These are phyloP conservation scores for Alternaria triticina DNA, from an alignment of 2,329 filamentous ascomycete species.

Conservation along the genomic window DNA sequence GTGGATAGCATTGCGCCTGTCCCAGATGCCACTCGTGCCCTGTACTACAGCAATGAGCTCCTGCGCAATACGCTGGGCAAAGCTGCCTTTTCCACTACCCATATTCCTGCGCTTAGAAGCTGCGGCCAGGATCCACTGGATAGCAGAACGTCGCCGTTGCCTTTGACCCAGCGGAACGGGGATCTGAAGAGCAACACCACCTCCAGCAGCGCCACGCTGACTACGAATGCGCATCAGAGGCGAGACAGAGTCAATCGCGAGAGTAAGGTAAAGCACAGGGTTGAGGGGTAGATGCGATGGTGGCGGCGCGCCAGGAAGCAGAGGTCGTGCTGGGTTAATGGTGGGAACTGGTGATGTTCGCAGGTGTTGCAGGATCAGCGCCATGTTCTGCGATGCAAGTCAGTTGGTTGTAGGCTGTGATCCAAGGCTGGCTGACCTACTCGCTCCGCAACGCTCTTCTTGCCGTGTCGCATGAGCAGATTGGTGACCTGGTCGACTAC, in stretches of 20 bases:
- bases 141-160: conserved; percentile 78
- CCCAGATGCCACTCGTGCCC: conserved; percentile 84
- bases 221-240: conserved; percentile 82
- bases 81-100: conserved; percentile 73
- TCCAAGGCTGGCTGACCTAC: conserved; percentile 57
- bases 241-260: conserved; percentile 91
- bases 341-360: conserved; percentile 83
- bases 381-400: conserved; percentile 71
- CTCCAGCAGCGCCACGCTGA: conserved; percentile 80
- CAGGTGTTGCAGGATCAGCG: conserved; percentile 79
- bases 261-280: conserved; percentile 85
- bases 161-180: conserved; percentile 77
- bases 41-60: conserved; percentile 89
- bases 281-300: conserved; percentile 83
- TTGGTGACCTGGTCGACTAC: conserved; percentile 87
- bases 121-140: conserved; percentile 88
- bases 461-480: conserved; percentile 88
- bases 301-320: conserved; percentile 79
- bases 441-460: conserved; percentile 86
- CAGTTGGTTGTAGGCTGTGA: not conserved
- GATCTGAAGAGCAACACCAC: conserved; percentile 82
- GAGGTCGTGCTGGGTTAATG: conserved; percentile 71
- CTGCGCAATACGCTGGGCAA: conserved; percentile 80
- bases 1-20: conserved; percentile 77
- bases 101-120: conserved; percentile 77